phyloP scores from a whole-genome alignment of 495 filamentous ascomycete species.

The Hyaloscypha variabilis region DNA sequence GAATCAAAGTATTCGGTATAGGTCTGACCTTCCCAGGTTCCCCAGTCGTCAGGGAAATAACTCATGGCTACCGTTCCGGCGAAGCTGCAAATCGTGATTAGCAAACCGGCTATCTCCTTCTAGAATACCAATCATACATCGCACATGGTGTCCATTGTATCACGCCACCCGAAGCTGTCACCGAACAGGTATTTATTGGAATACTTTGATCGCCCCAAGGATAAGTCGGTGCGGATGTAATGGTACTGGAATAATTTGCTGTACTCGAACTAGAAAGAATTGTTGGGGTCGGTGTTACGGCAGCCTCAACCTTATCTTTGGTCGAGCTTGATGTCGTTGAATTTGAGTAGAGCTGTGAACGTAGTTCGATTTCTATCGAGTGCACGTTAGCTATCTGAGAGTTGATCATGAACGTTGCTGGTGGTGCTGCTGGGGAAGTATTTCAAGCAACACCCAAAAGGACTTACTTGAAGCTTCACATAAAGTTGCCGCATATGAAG shows the following conservation, averaged over 20 bases:
- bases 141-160: conserved; percentile 37
- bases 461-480: background rate
- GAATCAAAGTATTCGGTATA: conserved; percentile 40
- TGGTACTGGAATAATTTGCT: conserved; percentile 12
- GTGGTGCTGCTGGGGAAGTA: no score
- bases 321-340: background rate
- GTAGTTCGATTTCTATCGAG: background rate
- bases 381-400: no score
- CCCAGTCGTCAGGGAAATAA: conserved; percentile 38
- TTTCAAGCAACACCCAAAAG: background rate
- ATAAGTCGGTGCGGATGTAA: conserved; percentile 12
- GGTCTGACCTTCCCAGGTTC: conserved; percentile 24
- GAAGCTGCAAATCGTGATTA: conserved; percentile 24
- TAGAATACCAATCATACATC: conserved; percentile 28
- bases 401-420: no score
- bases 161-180: conserved; percentile 20
- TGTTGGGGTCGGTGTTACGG: background rate
- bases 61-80: conserved; percentile 37
- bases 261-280: background rate
- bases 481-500: background rate
- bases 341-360: background rate
- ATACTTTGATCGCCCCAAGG: conserved; percentile 27
- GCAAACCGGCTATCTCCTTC: background rate
- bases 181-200: conserved; percentile 24
- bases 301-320: background rate